Percentiles rank a stretch among this genome's conserved stretches.
Conservation (phyloP, 1,284 basidiomycete species). For the Farysia itapuensis region DNA sequence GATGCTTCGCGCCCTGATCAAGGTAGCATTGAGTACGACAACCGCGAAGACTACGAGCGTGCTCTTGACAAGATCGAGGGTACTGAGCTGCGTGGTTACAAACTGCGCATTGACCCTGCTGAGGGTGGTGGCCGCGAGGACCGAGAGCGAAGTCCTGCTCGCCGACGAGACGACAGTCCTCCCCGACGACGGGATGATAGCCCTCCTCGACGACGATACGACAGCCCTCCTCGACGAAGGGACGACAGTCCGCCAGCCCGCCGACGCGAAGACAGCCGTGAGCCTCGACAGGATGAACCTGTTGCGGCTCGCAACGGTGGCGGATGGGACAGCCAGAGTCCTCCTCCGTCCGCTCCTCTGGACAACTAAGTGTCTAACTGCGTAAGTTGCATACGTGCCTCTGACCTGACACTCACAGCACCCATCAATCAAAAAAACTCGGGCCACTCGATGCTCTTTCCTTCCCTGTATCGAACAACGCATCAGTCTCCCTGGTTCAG, state of each 20-base stretch:
- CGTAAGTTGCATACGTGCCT: neutral
- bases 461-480: no score
- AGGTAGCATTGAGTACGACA: conserved; percentile 57
- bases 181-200: conserved; percentile 30
- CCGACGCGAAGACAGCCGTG: conserved; percentile 38
- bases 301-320: conserved; percentile 28
- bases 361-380: conserved; percentile 12
- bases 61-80: conserved; percentile 57
- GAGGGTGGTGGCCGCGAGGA: conserved; percentile 31
- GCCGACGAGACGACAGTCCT: conserved; percentile 38
- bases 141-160: conserved; percentile 46
- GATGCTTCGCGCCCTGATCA: conserved; percentile 54
- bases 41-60: conserved; percentile 55
- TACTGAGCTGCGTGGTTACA: conserved; percentile 54
- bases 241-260: conserved; percentile 15
- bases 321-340: conserved; percentile 48
- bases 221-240: conserved; percentile 26
- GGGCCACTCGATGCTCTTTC: no score
- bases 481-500: no score
- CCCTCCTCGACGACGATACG: conserved; percentile 22
- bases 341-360: conserved; percentile 27
- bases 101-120: conserved; percentile 55
- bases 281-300: conserved; percentile 38
- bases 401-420: no score
- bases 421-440: no score